A percentile compares a stretch with the other conserved stretches of the same genome.
These are phyloP conservation scores for Phyllostachys edulis DNA, from an alignment of 176 grass and related monocot genomes.

Conservation along the genomic window DNA sequence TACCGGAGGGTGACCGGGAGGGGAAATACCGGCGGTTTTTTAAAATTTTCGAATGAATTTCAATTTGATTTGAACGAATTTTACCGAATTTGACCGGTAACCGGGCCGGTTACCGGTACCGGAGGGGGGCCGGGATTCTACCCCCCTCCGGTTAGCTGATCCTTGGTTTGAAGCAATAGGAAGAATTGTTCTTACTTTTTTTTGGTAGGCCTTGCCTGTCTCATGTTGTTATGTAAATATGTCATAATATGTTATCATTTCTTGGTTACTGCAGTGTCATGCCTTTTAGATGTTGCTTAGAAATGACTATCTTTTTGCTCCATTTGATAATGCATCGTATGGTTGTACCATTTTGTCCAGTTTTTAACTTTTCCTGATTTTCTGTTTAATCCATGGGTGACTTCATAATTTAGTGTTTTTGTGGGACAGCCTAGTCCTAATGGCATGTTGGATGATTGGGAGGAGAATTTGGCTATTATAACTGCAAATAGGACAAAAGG, in stretches of 20 bases:
- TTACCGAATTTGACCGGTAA: no score
- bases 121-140: no score
- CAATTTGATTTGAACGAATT: no score
- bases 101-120: no score
- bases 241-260: slow-evolving; percentile 1
- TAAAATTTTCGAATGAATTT: no score
- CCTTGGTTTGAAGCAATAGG: slow-evolving; percentile 26
- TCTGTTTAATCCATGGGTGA: slow-evolving; percentile 1
- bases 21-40: no score
- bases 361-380: slow-evolving; percentile 1
- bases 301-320: background rate
- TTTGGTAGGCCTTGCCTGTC: background rate
- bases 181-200: background rate
- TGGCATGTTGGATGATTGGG: slow-evolving; percentile 96
- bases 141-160: no score
- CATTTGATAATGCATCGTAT: background rate
- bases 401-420: slow-evolving; percentile 25
- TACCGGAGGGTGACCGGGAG: no score
- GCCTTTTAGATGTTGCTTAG: slow-evolving; percentile 1
- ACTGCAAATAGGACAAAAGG: slow-evolving; percentile 94
- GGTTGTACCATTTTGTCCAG: background rate
- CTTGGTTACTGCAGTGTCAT: slow-evolving; percentile 33
- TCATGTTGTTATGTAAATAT: background rate
- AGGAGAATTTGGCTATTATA: slow-evolving; percentile 98
- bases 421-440: slow-evolving; percentile 43